Evolutionary conservation across 305 asterid genomes (phyloP).

Genomic region (Caryopteris hybrid): DNA sequence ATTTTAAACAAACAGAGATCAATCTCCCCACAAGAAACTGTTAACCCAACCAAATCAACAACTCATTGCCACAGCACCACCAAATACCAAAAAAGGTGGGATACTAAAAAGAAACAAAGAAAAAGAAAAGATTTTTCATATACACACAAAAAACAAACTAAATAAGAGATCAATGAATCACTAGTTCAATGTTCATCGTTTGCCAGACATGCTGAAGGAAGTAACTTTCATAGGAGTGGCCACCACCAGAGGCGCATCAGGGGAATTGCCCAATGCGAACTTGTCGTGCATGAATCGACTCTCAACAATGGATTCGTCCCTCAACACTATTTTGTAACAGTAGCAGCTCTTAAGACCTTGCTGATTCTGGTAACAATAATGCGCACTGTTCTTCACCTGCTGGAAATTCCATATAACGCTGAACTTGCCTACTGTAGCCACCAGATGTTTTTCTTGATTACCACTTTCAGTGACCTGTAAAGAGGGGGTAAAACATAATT

Average conservation of each 20-base stretch:
- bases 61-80: neutral
- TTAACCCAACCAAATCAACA: neutral
- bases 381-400: slow-evolving; percentile 93
- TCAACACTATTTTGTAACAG: slow-evolving; percentile 80
- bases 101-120: too few species aligned
- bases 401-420: slow-evolving; percentile 92
- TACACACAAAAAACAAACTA: slow-evolving; percentile 10
- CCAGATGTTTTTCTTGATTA: slow-evolving; percentile 90
- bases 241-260: slow-evolving; percentile 95
- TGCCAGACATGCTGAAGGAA: slow-evolving; percentile 89
- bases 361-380: slow-evolving; percentile 77
- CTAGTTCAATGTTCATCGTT: slow-evolving; percentile 22
- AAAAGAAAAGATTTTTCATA: neutral
- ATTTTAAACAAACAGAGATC: neutral
- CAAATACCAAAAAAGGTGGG: too few species aligned
- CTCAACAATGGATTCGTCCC: slow-evolving; percentile 91
- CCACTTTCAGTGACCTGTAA: slow-evolving; percentile 96
- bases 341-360: slow-evolving; percentile 98
- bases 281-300: slow-evolving; percentile 96
- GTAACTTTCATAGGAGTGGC: slow-evolving; percentile 93
- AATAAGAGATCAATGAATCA: neutral
- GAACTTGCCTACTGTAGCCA: slow-evolving; percentile 94
- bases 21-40: neutral
- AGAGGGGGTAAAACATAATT: neutral
- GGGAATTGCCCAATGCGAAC: slow-evolving; percentile 58